Evolutionary conservation across 331 rosid genomes (phyloP).

Genomic region (Stylosanthes scabra): DNA sequence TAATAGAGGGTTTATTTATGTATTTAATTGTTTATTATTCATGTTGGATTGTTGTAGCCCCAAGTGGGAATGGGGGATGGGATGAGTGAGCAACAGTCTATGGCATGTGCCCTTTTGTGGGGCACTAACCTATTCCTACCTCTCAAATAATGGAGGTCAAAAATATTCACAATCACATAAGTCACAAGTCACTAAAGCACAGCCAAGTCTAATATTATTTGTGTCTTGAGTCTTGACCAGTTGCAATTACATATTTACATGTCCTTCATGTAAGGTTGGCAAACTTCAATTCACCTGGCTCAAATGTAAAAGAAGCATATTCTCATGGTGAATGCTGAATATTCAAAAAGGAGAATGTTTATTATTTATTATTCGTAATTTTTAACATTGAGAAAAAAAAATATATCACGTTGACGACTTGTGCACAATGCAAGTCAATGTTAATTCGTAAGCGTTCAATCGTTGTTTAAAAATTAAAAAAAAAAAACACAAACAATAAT

Average conservation of each 20-base stretch:
- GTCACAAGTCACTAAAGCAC: neutral
- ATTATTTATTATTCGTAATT: too few species aligned
- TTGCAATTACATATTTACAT: neutral
- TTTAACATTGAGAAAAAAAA: too few species aligned
- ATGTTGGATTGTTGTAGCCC: neutral
- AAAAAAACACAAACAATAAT: too few species aligned
- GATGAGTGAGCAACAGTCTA: slow-evolving; percentile 10
- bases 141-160: neutral
- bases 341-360: too few species aligned
- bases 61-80: slow-evolving; percentile 19
- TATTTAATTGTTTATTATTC: too few species aligned
- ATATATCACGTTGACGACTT: too few species aligned
- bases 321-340: neutral
- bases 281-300: neutral
- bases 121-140: slow-evolving; percentile 24
- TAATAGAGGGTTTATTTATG: too few species aligned
- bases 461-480: too few species aligned
- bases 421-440: too few species aligned
- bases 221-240: neutral
- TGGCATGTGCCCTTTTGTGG: slow-evolving; percentile 31
- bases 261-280: neutral
- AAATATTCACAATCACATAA: neutral
- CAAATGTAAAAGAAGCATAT: neutral
- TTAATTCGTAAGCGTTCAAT: too few species aligned
- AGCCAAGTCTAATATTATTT: neutral